Evolutionary conservation across 805 yeast genomes (phyloP).

Genomic region (Wickerhamiella galacta): DNA sequence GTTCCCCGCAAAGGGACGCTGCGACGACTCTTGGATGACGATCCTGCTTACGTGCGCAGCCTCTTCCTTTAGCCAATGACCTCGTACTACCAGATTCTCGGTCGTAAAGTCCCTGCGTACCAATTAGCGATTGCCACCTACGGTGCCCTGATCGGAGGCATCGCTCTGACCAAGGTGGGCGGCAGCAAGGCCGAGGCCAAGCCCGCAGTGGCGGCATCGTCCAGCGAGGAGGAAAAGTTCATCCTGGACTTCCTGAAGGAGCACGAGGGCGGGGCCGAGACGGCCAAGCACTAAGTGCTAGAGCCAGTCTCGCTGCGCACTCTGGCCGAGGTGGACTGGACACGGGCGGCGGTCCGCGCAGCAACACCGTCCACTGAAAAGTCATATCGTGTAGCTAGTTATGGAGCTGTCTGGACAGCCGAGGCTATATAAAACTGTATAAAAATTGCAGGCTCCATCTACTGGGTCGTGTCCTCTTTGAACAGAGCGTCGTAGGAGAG

Average conservation of each 20-base stretch:
- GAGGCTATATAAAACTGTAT: no score
- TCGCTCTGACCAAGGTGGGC: constrained; percentile 59
- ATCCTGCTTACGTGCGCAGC: constrained; percentile 1
- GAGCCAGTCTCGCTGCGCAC: no score
- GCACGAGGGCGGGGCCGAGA: constrained; percentile 25
- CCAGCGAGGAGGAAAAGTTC: constrained; percentile 82
- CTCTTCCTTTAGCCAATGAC: constrained; percentile 43
- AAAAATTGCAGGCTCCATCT: no score
- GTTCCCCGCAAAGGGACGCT: no score
- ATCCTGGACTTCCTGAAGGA: constrained; percentile 48
- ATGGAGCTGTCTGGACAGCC: no score
- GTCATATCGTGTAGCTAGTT: no score
- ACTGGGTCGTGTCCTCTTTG: no score
- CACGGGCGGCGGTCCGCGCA: no score
- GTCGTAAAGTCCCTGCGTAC: constrained; percentile 72
- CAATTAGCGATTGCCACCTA: constrained; percentile 75
- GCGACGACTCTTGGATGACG: background rate
- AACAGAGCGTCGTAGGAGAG: no score
- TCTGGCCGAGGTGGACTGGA: no score
- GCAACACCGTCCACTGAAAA: no score
- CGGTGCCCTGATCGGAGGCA: constrained; percentile 45
- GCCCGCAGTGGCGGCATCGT: constrained; percentile 57
- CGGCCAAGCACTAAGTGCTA: constrained; percentile 4
- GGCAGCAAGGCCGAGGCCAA: constrained; percentile 34
- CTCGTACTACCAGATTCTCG: constrained; percentile 69